Base-by-base conservation (phyloP, 805 yeast species). In the Pichia phayaonensis region DNA sequence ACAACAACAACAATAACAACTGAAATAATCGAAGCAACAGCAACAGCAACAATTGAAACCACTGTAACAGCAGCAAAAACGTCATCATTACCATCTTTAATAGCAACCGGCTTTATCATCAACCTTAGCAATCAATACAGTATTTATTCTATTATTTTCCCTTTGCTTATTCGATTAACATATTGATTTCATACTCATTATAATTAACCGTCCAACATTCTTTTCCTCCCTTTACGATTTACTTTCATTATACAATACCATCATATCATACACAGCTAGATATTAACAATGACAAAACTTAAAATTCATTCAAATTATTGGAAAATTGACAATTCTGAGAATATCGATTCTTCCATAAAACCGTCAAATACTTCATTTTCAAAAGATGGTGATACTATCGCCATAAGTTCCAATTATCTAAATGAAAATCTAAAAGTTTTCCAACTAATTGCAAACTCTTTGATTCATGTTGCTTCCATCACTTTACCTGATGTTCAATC, bases 401-500 rank as follows among this genome's bases (percentile, higher is more conserved):
- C 85, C 3, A 70, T 81, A 20, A 72, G 83, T 2, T 74, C 80
- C 42, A 83, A 77, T 18, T 66, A 70, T 47, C 34, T 49, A 2
- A 62, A 62, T 4, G 69, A 73, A 43, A 81, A 81, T 55, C 66
- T 81, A 45, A 77, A 72, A 54, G 72, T 81, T 40, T 81, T 77
- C 58, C 46, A 73, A 74, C 54, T 51, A 68, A 12, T 56, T 64
- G 2, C 62, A 66, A 31, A 70, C 16, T 43, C 70, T 52, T 64
- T 81, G 45, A 75, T 81, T 24, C 86, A 81, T 61, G 73, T 77
- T 50, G 75, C 76, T 54, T 79, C 84, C n/a, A 79, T 81, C 45
- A 57, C 81, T 0, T 63, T 81, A 29, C 83, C 86, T 2, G 73
- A 76, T 55, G 77, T 81, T 26, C 71, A 76, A 50, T 68, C 77